A percentile compares a stretch with the other conserved stretches of the same genome.
These are phyloP conservation scores for Boletus vinaceobasis DNA, from an alignment of 768 basidiomycete species.

Conservation along the genomic window DNA sequence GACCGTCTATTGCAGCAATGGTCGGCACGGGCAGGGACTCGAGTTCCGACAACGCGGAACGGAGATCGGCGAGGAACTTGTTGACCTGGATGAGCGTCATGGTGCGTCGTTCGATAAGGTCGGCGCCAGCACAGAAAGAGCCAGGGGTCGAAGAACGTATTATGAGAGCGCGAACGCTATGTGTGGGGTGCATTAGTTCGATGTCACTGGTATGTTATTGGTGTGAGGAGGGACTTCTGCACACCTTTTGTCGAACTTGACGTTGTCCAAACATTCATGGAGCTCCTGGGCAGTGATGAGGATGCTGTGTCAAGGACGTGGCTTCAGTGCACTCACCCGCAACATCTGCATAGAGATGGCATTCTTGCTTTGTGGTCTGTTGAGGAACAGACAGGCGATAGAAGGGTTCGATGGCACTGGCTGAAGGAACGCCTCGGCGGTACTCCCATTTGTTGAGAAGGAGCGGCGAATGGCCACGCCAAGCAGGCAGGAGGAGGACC, in stretches of 20 bases:
- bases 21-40: slow-evolving; percentile 85
- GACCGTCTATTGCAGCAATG: slow-evolving; percentile 90
- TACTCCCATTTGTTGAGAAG: slow-evolving; percentile 17
- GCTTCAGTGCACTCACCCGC: slow-evolving; percentile 40
- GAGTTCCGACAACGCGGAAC: slow-evolving; percentile 68
- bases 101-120: slow-evolving; percentile 77
- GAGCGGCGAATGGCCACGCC: slow-evolving; percentile 6
- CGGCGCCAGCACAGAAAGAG: slow-evolving; percentile 90
- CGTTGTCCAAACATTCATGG: slow-evolving; percentile 60
- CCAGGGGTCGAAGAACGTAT: slow-evolving; percentile 75
- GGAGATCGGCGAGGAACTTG: slow-evolving; percentile 74
- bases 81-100: slow-evolving; percentile 76
- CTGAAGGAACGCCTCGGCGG: slow-evolving; percentile 45
- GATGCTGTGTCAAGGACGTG: not conserved
- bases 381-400: slow-evolving; percentile 70
- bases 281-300: slow-evolving; percentile 52
- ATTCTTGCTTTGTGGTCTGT: slow-evolving; percentile 81
- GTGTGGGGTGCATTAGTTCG: not conserved
- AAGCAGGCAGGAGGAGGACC: not conserved
- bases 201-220: not conserved
- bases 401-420: slow-evolving; percentile 55
- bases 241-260: slow-evolving; percentile 66
- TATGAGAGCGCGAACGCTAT: slow-evolving; percentile 74
- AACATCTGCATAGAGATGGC: slow-evolving; percentile 77
- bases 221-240: slow-evolving; percentile 5